Evolutionary conservation across 768 basidiomycete species (phyloP).

Genomic region (Trametes elegans): DNA sequence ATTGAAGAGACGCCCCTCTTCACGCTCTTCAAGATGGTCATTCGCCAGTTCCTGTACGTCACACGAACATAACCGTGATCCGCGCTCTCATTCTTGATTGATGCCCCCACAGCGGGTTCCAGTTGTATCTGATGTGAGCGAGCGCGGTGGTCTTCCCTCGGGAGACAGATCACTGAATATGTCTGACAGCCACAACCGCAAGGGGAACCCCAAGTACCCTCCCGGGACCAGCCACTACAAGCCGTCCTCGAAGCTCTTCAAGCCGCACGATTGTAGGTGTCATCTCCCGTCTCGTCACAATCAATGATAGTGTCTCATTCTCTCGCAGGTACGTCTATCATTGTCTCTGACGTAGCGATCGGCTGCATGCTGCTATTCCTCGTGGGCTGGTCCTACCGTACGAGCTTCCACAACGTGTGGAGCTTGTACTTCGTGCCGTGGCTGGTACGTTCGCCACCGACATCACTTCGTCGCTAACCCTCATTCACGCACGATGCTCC

Average conservation of each 20-base stretch:
- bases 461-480: too few species aligned
- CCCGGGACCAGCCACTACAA: slow-evolving; percentile 27
- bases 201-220: slow-evolving; percentile 28
- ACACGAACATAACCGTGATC: neutral
- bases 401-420: slow-evolving; percentile 34
- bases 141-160: neutral
- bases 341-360: slow-evolving; percentile 44
- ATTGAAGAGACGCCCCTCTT: slow-evolving; percentile 27
- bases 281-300: neutral
- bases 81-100: neutral
- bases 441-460: slow-evolving; percentile 36
- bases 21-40: slow-evolving; percentile 47
- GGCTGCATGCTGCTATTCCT: slow-evolving; percentile 38
- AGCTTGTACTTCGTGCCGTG: slow-evolving; percentile 48
- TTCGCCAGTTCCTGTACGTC: slow-evolving; percentile 45
- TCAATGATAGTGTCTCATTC: neutral
- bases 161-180: neutral
- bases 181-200: slow-evolving; percentile 23
- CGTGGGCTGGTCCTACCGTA: slow-evolving; percentile 28
- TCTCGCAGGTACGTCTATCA: slow-evolving; percentile 31
- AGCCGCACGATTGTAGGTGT: slow-evolving; percentile 41
- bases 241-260: slow-evolving; percentile 42
- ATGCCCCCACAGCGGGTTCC: slow-evolving; percentile 20
- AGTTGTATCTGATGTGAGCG: slow-evolving; percentile 25
- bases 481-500: too few species aligned